Percentiles rank a stretch among this genome's conserved stretches.
Conservation (phyloP, 306 rosid genomes). For the Sophora flavescens region DNA sequence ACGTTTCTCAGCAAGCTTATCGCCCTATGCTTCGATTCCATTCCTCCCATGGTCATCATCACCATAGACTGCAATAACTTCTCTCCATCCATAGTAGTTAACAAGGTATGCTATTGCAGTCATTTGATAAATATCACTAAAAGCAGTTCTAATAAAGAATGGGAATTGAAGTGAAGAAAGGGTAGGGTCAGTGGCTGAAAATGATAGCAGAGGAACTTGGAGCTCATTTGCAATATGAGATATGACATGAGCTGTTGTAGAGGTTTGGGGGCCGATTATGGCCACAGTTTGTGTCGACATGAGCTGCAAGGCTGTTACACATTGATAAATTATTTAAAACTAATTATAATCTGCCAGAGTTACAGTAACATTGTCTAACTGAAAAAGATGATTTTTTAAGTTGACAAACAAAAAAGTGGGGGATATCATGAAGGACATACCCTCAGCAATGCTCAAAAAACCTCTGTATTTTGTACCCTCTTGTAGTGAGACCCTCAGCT, state of each 20-base stretch:
- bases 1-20: slow-evolving; percentile 82
- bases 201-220: slow-evolving; percentile 82
- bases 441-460: slow-evolving; percentile 83
- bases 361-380: slow-evolving; percentile 24
- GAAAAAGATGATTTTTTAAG: background rate
- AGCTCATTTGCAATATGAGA: slow-evolving; percentile 93
- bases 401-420: slow-evolving; percentile 1
- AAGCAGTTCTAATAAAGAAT: slow-evolving; percentile 78
- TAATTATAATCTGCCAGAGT: slow-evolving; percentile 36
- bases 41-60: slow-evolving; percentile 96
- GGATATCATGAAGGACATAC: slow-evolving; percentile 50
- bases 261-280: slow-evolving; percentile 89
- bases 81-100: slow-evolving; percentile 76
- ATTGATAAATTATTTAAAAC: slow-evolving; percentile 37
- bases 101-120: slow-evolving; percentile 87
- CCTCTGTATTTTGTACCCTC: slow-evolving; percentile 86
- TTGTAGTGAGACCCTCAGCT: slow-evolving; percentile 54
- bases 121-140: slow-evolving; percentile 81
- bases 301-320: slow-evolving; percentile 78
- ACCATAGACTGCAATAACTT: slow-evolving; percentile 83
- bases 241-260: slow-evolving; percentile 87
- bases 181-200: slow-evolving; percentile 88
- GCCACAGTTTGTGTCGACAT: slow-evolving; percentile 87
- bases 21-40: slow-evolving; percentile 79
- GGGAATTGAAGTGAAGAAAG: slow-evolving; percentile 93